Conservation (phyloP, 345 rosid genomes). For the Tarenaya hassleriana region DNA sequence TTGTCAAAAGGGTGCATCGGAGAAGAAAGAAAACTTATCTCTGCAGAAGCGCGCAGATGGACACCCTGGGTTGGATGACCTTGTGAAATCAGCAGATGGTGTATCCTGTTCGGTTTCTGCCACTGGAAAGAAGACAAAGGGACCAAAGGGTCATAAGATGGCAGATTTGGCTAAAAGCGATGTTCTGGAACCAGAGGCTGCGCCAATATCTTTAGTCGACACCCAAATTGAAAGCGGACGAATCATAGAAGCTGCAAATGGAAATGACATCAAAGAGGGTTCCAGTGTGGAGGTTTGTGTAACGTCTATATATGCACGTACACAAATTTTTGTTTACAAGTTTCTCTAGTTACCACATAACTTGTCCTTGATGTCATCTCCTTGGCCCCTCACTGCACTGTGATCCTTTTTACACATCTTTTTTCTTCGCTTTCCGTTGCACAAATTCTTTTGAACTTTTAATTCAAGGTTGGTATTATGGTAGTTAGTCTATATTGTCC, state of each 20-base stretch:
- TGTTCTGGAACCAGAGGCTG: constrained; percentile 40
- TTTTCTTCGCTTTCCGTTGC: background rate
- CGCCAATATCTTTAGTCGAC: constrained; percentile 28
- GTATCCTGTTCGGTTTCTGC: constrained; percentile 31
- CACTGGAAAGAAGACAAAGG: constrained; percentile 39
- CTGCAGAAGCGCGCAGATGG: constrained; percentile 34
- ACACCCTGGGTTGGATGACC: constrained; percentile 38
- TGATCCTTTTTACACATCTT: background rate
- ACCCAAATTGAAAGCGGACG: constrained; percentile 34
- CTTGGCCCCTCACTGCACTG: background rate
- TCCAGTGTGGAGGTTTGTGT: constrained; percentile 76
- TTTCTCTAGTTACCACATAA: too few relatives aligned
- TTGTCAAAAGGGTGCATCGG: constrained; percentile 23
- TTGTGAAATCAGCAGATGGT: constrained; percentile 36
- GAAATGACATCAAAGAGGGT: constrained; percentile 53
- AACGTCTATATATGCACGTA: too few relatives aligned
- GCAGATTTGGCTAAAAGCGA: constrained; percentile 40
- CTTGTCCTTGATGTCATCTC: too few relatives aligned
- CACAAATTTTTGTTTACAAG: too few relatives aligned
- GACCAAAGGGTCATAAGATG: constrained; percentile 33
- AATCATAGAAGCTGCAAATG: constrained; percentile 29
- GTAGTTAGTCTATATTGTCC: too few relatives aligned
- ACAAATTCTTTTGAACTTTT: too few relatives aligned
- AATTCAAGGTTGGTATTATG: too few relatives aligned
- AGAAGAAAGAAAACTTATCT: constrained; percentile 31